phyloP scores from a whole-genome alignment of 352 stramenopile genomes.

The Globisporangium mamillatum region DNA sequence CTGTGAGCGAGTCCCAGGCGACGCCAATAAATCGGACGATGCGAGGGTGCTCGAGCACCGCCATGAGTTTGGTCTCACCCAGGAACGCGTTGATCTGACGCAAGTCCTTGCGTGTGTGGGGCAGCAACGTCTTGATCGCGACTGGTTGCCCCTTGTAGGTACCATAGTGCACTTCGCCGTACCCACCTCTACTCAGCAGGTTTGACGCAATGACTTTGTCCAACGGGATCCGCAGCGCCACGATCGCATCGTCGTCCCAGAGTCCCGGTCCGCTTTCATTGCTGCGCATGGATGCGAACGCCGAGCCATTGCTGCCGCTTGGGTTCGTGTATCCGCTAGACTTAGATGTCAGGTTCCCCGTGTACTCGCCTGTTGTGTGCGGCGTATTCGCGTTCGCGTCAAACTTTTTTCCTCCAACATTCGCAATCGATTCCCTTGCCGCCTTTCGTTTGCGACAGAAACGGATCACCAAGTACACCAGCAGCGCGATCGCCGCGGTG shows the following conservation, averaged over 20 bases:
- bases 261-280: background rate
- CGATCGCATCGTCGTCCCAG: background rate
- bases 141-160: background rate
- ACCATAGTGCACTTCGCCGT: constrained; percentile 1
- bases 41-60: too few relatives aligned
- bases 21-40: background rate
- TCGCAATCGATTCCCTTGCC: background rate
- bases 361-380: background rate
- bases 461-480: background rate
- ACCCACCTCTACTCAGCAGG: background rate
- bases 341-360: background rate
- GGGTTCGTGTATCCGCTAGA: background rate
- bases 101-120: background rate
- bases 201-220: background rate
- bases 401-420: background rate
- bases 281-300: background rate
- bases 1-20: background rate
- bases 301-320: background rate
- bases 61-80: background rate
- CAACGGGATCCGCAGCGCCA: background rate
- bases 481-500: background rate
- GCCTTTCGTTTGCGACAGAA: background rate
- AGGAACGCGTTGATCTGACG: background rate
- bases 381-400: background rate
- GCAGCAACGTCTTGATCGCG: constrained; percentile 2